Percentiles rank a stretch among this genome's conserved stretches.
Conservation (phyloP, 768 basidiomycete species). For the Rhodotorula taiwanensis region DNA sequence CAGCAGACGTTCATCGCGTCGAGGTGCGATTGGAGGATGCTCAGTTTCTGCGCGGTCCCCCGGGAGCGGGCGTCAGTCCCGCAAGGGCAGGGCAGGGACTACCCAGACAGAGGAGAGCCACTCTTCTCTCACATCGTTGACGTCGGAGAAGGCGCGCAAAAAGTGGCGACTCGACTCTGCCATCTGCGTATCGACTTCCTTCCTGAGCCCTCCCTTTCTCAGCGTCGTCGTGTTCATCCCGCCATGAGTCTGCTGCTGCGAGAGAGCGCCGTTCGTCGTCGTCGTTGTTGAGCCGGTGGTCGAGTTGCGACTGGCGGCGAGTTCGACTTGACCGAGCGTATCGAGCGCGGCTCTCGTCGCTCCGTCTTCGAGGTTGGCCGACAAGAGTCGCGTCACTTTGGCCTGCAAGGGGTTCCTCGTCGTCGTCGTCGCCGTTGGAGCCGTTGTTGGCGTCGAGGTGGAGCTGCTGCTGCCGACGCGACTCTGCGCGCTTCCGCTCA, state of each 20-base stretch:
- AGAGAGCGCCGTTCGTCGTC: not conserved
- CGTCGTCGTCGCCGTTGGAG: no score
- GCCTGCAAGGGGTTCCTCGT: not conserved
- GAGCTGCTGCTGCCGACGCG: not conserved
- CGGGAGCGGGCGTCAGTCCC: not conserved
- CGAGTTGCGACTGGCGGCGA: no score
- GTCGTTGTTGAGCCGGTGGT: no score
- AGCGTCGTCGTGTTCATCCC: constrained; percentile 51
- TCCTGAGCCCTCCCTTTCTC: constrained; percentile 69
- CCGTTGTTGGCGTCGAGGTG: no score
- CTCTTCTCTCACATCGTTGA: constrained; percentile 84
- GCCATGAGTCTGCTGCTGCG: not conserved
- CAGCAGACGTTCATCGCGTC: constrained; percentile 59
- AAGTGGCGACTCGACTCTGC: constrained; percentile 76
- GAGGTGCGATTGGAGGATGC: constrained; percentile 68
- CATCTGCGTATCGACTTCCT: constrained; percentile 77
- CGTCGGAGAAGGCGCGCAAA: constrained; percentile 73
- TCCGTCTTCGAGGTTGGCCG: constrained; percentile 36
- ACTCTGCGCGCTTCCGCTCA: no score
- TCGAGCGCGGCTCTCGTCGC: constrained; percentile 37
- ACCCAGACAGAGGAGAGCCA: no score
- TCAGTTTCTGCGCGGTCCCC: constrained; percentile 67
- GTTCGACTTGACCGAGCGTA: constrained; percentile 34
- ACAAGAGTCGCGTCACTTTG: constrained; percentile 34
- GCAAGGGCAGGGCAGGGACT: constrained; percentile 43